Evolutionary conservation across 1,139 yeast species (phyloP), one percentile per base, ranked within the genome.

Genomic region (Taphrina confusa): DNA sequence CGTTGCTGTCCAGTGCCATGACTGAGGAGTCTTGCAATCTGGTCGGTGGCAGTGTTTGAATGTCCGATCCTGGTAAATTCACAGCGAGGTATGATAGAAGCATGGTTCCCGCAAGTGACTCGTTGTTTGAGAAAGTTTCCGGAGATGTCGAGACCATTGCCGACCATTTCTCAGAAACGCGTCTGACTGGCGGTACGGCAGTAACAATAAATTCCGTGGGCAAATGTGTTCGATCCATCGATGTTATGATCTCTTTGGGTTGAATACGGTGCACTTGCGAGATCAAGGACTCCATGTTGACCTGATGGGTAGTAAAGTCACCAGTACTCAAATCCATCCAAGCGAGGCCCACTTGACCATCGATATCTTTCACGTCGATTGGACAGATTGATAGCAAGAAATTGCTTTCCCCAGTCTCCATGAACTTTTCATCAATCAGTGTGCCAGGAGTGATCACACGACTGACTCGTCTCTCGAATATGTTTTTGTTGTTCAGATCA

Each of bases 271-370:
- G 75, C 1, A 87, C 71, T 63, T 84, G 87, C 2, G 86, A 77
- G 62, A 79, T 74, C 3, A 87, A 69, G n/a, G 80, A 80, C 3
- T 74, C 76, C 20, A 81, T 68, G 0, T 80, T 78, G 0, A 90
- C 82, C 46, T 81, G 81, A 67, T 87, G 87, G 2, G 83, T 83
- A 67, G 77, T 82, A 52, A 89, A 81, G 36, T 82, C 84, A 0
- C 97, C 97, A 0, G 92, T 82, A 0, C 95, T 85, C 0, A 92
- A 76, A 71, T 92, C 97, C 36, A 86, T 80, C 98, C 98, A 92
- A 18, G 92, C 81, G 3, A 92, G 69, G 0, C 96, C 97, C 1
- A 20, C 11, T 20, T 12, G 4, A 4, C 2, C 23, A 9, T 16
- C 36, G 8, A 18, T 25, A 8, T n/a, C 42, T 9, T 78, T 76